Evolutionary conservation across 2,329 filamentous ascomycete genomes (phyloP).

Genomic region (Onygena corvina): DNA sequence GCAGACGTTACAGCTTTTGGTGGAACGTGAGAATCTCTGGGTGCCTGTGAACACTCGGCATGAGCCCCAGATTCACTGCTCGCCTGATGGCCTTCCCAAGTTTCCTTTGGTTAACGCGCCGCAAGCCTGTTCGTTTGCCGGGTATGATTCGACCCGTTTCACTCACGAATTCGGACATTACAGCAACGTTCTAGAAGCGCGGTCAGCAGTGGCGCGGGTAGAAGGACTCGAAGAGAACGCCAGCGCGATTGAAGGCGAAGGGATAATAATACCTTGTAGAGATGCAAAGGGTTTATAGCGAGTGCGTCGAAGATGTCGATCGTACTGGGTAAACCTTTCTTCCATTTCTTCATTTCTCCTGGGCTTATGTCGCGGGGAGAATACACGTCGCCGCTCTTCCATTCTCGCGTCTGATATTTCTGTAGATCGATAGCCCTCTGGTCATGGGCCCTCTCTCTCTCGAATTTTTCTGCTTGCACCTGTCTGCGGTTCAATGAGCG

Average conservation of each 20-base stretch:
- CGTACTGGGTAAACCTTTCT: constrained; percentile 41
- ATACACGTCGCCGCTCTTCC: constrained; percentile 73
- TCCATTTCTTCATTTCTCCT: constrained; percentile 72
- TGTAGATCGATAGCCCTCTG: constrained; percentile 30
- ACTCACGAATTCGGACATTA: constrained; percentile 82
- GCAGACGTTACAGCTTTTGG: not conserved
- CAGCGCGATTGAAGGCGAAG: not conserved
- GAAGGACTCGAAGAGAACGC: too few species aligned
- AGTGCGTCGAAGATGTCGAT: constrained; percentile 68
- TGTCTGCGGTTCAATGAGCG: not conserved
- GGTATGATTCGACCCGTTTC: constrained; percentile 74
- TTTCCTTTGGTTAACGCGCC: constrained; percentile 81
- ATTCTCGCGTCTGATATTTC: constrained; percentile 48
- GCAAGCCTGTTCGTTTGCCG: constrained; percentile 61
- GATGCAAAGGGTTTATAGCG: constrained; percentile 64
- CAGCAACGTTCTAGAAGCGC: constrained; percentile 63
- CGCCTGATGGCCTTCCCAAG: constrained; percentile 86
- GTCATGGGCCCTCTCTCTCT: constrained; percentile 27
- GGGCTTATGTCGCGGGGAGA: constrained; percentile 74
- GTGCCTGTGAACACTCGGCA: constrained; percentile 83
- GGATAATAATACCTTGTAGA: constrained; percentile 64
- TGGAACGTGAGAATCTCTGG: constrained; percentile 54
- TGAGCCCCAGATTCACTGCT: constrained; percentile 76
- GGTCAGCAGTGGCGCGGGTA: constrained; percentile 2
- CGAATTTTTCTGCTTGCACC: constrained; percentile 13